Evolutionary conservation across 805 yeast genomes (phyloP).

Genomic region (Candida pini): DNA sequence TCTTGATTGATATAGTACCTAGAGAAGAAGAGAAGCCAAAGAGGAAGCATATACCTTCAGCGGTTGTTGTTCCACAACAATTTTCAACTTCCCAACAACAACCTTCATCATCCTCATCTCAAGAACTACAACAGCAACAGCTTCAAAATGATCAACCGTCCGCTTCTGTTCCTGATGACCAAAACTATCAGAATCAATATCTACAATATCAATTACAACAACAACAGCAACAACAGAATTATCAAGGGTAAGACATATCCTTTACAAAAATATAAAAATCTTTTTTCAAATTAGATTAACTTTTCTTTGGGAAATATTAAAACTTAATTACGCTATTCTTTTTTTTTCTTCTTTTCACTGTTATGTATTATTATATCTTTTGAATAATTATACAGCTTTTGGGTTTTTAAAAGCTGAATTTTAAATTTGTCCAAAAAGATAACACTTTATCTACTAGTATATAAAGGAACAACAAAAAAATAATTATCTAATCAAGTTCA

Average conservation of each 20-base stretch:
- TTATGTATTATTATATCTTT: too few species aligned
- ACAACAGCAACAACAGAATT: constrained; percentile 10
- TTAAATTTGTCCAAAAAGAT: too few species aligned
- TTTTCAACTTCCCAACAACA: constrained; percentile 3
- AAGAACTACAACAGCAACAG: constrained; percentile 5
- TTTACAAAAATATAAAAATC: too few species aligned
- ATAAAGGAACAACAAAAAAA: neutral
- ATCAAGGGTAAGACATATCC: constrained; percentile 3
- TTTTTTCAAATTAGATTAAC: too few species aligned
- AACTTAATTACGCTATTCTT: too few species aligned
- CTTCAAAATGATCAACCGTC: constrained; percentile 2
- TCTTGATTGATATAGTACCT: constrained; percentile 92
- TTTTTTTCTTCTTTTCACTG: too few species aligned
- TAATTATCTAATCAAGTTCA: constrained; percentile 9
- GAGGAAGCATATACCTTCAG: constrained; percentile 14
- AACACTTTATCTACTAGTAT: too few species aligned
- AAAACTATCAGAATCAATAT: neutral
- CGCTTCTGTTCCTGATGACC: neutral
- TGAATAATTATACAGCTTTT: too few species aligned
- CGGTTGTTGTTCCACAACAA: constrained; percentile 18
- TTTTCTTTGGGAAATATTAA: too few species aligned
- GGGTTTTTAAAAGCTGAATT: too few species aligned
- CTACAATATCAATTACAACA: constrained; percentile 1
- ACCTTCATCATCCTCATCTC: constrained; percentile 5
- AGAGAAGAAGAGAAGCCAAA: constrained; percentile 71